Conservation (phyloP, 2,329 filamentous ascomycete species). For the Fusarium euwallaceae region DNA sequence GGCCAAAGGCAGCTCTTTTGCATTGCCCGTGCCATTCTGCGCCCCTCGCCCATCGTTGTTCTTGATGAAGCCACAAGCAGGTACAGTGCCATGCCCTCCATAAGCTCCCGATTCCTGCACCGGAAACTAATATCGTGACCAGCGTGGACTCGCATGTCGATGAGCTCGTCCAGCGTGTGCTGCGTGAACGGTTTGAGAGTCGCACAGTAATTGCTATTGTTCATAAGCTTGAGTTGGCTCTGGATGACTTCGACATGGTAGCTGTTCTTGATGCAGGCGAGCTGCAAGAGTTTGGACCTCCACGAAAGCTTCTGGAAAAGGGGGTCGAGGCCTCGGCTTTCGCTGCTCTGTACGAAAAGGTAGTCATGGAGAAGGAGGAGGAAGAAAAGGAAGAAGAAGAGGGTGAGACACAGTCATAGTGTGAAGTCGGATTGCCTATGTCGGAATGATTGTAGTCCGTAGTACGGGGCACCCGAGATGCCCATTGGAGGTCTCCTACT, state of each 20-base stretch:
- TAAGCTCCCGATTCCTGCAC: not conserved
- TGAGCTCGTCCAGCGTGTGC: conserved; percentile 30
- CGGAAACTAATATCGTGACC: not conserved
- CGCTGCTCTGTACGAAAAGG: conserved; percentile 26
- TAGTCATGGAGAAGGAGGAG: not conserved
- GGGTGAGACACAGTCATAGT: not conserved
- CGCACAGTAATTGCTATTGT: conserved; percentile 46
- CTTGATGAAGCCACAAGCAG: conserved; percentile 59
- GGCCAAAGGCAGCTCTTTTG: conserved; percentile 64
- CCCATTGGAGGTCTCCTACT: not conserved
- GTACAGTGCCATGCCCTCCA: conserved; percentile 17
- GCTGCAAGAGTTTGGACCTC: conserved; percentile 39
- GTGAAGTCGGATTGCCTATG: not conserved
- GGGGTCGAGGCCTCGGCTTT: conserved; percentile 18
- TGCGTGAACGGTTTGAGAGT: conserved; percentile 36
- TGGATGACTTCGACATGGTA: conserved; percentile 39
- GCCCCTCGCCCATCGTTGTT: conserved; percentile 55
- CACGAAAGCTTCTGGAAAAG: conserved; percentile 25
- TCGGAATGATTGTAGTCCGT: not conserved
- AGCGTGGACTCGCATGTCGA: conserved; percentile 37
- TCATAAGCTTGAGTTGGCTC: conserved; percentile 42
- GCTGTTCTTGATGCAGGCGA: conserved; percentile 37
- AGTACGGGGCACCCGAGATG: not conserved
- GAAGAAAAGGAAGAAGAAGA: not conserved
- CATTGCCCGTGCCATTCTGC: conserved; percentile 60